These are phyloP conservation scores for Lachnellula suecica DNA, from an alignment of 2,329 filamentous ascomycete species.

Conservation along the genomic window DNA sequence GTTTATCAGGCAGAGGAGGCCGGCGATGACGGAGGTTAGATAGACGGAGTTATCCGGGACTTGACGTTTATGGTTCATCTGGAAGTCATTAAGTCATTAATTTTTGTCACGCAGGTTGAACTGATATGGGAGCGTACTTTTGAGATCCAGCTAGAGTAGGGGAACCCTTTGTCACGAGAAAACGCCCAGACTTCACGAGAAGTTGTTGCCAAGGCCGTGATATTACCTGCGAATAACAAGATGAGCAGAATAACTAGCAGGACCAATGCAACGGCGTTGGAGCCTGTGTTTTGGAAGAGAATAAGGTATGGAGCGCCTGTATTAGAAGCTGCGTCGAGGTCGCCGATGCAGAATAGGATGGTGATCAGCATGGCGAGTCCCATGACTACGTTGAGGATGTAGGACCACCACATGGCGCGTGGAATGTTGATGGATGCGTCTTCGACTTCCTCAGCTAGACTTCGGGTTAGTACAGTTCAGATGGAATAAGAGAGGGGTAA, in stretches of 20 bases:
- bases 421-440: constrained; percentile 47
- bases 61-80: constrained; percentile 34
- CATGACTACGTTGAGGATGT: constrained; percentile 45
- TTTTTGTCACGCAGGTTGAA: no score
- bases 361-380: constrained; percentile 40
- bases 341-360: constrained; percentile 36
- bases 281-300: constrained; percentile 45
- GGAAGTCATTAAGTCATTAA: neutral
- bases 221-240: constrained; percentile 38
- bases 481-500: neutral
- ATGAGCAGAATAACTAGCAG: constrained; percentile 45
- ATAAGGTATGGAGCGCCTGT: constrained; percentile 36
- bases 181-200: constrained; percentile 43
- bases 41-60: constrained; percentile 25
- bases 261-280: constrained; percentile 41
- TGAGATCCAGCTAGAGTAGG: constrained; percentile 39
- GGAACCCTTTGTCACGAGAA: constrained; percentile 43
- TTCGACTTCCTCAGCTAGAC: constrained; percentile 45
- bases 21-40: constrained; percentile 19
- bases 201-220: constrained; percentile 36
- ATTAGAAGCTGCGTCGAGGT: constrained; percentile 40
- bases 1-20: constrained; percentile 40
- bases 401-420: constrained; percentile 45
- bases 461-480: neutral
- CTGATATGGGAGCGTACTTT: constrained; percentile 30